These are phyloP conservation scores for Aspergillus clavatus DNA, from an alignment of 2,329 filamentous ascomycete species.

Conservation along the genomic window DNA sequence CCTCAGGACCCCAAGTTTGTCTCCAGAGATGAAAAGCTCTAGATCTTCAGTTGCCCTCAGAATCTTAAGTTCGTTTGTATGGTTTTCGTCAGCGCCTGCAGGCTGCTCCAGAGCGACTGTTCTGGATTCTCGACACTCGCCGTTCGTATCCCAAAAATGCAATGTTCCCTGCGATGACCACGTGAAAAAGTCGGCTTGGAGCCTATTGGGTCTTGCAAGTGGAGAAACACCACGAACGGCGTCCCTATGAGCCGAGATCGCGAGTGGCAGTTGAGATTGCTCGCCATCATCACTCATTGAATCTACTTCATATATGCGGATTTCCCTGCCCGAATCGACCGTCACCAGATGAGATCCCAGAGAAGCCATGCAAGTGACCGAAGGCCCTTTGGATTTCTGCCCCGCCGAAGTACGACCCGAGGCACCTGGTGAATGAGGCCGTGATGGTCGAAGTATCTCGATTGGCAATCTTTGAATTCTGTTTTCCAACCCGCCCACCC, in stretches of 20 bases:
- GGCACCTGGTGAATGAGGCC: constrained; percentile 22
- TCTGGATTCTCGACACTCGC: constrained; percentile 60
- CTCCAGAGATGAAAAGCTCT: constrained; percentile 71
- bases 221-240: constrained; percentile 66
- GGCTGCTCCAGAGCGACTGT: constrained; percentile 65
- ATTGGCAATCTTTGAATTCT: constrained; percentile 47
- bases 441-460: constrained; percentile 32
- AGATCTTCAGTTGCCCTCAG: constrained; percentile 58
- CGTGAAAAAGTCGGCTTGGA: constrained; percentile 73
- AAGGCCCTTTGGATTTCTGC: constrained; percentile 28
- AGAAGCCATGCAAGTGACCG: constrained; percentile 64
- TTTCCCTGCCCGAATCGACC: constrained; percentile 69
- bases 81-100: constrained; percentile 39
- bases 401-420: constrained; percentile 18
- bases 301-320: constrained; percentile 57
- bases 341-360: constrained; percentile 64
- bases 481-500: constrained; percentile 65
- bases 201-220: constrained; percentile 55
- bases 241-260: constrained; percentile 54
- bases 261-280: constrained; percentile 25
- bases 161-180: constrained; percentile 81
- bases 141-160: constrained; percentile 75
- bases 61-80: constrained; percentile 54
- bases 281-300: constrained; percentile 26
- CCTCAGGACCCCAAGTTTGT: constrained; percentile 76